These are phyloP conservation scores for Glonium stellatum DNA, from an alignment of 495 filamentous ascomycete species.

Conservation along the genomic window DNA sequence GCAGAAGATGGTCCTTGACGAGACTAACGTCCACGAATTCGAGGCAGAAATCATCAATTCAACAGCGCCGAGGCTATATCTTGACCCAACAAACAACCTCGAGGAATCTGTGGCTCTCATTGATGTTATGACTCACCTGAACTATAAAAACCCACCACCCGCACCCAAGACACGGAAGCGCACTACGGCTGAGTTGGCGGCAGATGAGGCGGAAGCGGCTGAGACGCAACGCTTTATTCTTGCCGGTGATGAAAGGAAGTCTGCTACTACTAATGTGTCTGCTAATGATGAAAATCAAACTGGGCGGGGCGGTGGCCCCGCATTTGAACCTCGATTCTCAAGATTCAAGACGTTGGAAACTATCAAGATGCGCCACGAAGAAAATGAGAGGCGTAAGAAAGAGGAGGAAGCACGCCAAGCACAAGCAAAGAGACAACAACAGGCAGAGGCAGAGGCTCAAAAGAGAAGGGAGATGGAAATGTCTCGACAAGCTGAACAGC, in stretches of 20 bases:
- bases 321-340: conserved; percentile 83
- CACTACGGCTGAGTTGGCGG: conserved; percentile 87
- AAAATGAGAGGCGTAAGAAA: conserved; percentile 56
- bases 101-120: conserved; percentile 63
- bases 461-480: conserved; percentile 23
- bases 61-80: conserved; percentile 64
- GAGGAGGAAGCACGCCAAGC: conserved; percentile 51
- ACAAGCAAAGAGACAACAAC: conserved; percentile 46
- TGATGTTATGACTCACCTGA: conserved; percentile 62
- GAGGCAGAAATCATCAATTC: conserved; percentile 64
- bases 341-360: conserved; percentile 82
- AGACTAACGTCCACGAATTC: conserved; percentile 59
- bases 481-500: conserved; percentile 9
- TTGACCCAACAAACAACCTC: conserved; percentile 63
- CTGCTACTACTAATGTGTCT: conserved; percentile 51
- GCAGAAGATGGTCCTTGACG: conserved; percentile 71
- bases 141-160: conserved; percentile 67
- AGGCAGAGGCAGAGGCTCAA: conserved; percentile 32
- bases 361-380: conserved; percentile 70
- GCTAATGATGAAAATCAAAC: conserved; percentile 64
- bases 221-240: conserved; percentile 89
- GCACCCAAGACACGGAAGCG: conserved; percentile 84
- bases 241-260: conserved; percentile 78
- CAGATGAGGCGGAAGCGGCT: conserved; percentile 83
- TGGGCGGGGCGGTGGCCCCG: conserved; percentile 46